Percentiles rank a stretch among this genome's conserved stretches.
Conservation (phyloP, 2,329 filamentous ascomycete genomes). For the Ceratocystis eucalypticola region DNA sequence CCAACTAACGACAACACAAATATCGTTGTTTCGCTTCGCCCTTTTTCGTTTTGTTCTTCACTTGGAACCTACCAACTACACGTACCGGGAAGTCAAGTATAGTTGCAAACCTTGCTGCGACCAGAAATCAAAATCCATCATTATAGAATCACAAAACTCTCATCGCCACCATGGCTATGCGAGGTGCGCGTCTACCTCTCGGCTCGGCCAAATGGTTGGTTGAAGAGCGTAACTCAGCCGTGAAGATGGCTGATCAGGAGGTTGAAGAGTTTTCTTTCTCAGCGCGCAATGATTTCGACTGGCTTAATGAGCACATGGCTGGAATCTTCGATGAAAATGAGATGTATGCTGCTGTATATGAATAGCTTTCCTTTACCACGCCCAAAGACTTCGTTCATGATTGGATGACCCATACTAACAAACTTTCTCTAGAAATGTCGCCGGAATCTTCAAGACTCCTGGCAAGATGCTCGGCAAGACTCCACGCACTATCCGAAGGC, state of each 20-base stretch:
- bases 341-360: conserved; percentile 42
- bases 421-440: conserved; percentile 54
- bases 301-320: conserved; percentile 97
- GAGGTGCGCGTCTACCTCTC: conserved; percentile 51
- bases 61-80: too few species aligned
- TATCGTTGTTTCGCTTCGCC: too few species aligned
- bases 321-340: conserved; percentile 81
- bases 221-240: conserved; percentile 67
- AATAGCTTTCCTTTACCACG: too few species aligned
- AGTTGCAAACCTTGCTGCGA: too few species aligned
- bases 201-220: conserved; percentile 76
- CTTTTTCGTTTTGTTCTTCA: too few species aligned
- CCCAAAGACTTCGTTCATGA: neutral
- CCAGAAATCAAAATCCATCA: too few species aligned
- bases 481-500: conserved; percentile 55
- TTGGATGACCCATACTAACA: neutral
- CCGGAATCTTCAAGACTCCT: conserved; percentile 91
- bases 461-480: conserved; percentile 74
- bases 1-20: neutral
- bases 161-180: conserved; percentile 29
- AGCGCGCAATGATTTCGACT: conserved; percentile 86
- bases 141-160: conserved; percentile 10
- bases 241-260: conserved; percentile 64
- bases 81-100: too few species aligned
- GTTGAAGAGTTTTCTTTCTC: conserved; percentile 88